phyloP scores from a whole-genome alignment of 768 basidiomycete species.

The Suillus sp. region DNA sequence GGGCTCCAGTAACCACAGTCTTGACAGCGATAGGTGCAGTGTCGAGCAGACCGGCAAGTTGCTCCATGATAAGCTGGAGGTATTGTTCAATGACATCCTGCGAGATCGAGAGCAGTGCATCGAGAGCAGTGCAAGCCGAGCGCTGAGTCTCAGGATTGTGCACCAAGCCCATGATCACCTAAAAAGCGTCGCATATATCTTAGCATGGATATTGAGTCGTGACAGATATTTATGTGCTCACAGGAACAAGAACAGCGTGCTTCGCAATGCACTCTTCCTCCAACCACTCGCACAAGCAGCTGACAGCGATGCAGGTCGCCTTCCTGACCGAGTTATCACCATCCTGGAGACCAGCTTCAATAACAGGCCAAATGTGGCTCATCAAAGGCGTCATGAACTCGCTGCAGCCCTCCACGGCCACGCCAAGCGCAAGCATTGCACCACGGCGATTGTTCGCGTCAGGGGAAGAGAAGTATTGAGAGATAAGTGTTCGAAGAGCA shows the following conservation, averaged over 20 bases:
- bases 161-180: slow-evolving; percentile 91
- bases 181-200: slow-evolving; percentile 5
- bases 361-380: slow-evolving; percentile 88
- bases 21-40: slow-evolving; percentile 86
- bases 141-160: slow-evolving; percentile 86
- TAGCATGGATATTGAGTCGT: neutral
- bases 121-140: slow-evolving; percentile 94
- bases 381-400: slow-evolving; percentile 97
- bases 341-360: slow-evolving; percentile 88
- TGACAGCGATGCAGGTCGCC: slow-evolving; percentile 94
- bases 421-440: slow-evolving; percentile 93
- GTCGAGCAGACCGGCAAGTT: slow-evolving; percentile 83
- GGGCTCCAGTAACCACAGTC: slow-evolving; percentile 94
- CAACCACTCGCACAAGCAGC: slow-evolving; percentile 96
- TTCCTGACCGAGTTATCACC: slow-evolving; percentile 84
- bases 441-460: slow-evolving; percentile 84
- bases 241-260: slow-evolving; percentile 85
- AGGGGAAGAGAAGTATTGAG: slow-evolving; percentile 80
- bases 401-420: slow-evolving; percentile 95
- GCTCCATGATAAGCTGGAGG: slow-evolving; percentile 92
- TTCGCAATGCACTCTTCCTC: slow-evolving; percentile 88
- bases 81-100: slow-evolving; percentile 90
- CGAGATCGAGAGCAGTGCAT: slow-evolving; percentile 93
- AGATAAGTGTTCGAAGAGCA: slow-evolving; percentile 77
- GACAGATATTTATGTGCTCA: slow-evolving; percentile 35